phyloP scores from a whole-genome alignment of 2,329 filamentous ascomycete species.

The Magnaporthales sp. region DNA sequence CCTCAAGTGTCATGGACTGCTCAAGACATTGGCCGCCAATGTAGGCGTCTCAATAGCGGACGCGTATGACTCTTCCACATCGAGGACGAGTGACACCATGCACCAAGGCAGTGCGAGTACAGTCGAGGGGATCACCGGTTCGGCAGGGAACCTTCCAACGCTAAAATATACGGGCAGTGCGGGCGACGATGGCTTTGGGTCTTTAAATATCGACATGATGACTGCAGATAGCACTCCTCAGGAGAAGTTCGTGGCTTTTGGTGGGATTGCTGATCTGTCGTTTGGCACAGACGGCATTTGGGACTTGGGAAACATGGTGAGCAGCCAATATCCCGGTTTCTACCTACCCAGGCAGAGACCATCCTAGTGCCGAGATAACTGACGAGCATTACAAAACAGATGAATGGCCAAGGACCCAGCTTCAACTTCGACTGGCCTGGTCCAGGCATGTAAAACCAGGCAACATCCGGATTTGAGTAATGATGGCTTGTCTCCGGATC shows the following conservation, averaged over 20 bases:
- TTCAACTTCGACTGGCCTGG: not conserved
- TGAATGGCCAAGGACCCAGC: not conserved
- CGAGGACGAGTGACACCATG: not conserved
- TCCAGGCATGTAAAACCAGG: not conserved
- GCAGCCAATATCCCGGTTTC: not conserved
- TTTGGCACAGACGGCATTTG: not conserved
- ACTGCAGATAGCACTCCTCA: not conserved
- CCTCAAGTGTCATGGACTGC: not conserved
- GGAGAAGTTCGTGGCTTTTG: slow-evolving; percentile 3
- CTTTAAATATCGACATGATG: not conserved
- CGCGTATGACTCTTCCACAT: not conserved
- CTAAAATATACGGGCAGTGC: not conserved
- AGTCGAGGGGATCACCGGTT: not conserved
- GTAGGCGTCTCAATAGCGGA: not conserved
- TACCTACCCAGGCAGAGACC: not conserved
- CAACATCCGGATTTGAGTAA: not conserved
- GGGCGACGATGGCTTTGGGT: not conserved
- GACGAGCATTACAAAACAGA: not conserved
- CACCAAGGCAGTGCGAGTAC: not conserved
- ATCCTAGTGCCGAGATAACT: not conserved
- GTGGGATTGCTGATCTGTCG: not conserved
- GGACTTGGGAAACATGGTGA: slow-evolving; percentile 1
- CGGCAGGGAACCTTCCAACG: not conserved
- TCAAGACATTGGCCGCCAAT: slow-evolving; percentile 1
- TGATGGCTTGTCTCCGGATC: not conserved